phyloP scores from a whole-genome alignment of 345 rosid species.

The Gossypium rotundifolium region DNA sequence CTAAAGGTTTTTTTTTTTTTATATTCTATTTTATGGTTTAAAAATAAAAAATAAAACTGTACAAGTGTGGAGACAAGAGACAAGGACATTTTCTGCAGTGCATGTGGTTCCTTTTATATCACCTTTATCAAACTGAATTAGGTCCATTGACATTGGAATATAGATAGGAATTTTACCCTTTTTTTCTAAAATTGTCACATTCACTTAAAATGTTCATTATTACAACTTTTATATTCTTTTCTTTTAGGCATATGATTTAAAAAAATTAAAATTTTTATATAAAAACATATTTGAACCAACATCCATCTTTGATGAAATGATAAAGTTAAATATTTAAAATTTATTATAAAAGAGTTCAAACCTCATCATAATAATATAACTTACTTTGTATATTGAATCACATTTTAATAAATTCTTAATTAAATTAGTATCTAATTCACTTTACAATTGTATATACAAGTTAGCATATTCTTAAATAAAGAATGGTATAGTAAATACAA shows the following conservation, averaged over 20 bases:
- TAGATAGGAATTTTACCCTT: background rate
- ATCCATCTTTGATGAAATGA: too few species aligned
- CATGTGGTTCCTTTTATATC: background rate
- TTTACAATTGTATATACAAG: too few species aligned
- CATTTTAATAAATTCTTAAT: too few species aligned
- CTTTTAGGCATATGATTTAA: too few species aligned
- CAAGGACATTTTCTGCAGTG: background rate
- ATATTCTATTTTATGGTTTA: background rate
- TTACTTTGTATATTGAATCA: too few species aligned
- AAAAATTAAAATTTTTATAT: too few species aligned
- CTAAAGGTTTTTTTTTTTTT: background rate
- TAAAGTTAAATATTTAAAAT: too few species aligned
- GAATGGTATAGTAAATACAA: background rate
- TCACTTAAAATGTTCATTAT: background rate
- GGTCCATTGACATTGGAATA: background rate
- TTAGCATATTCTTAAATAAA: background rate
- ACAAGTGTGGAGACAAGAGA: background rate
- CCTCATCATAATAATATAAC: too few species aligned
- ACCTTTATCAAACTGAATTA: background rate
- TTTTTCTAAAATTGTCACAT: background rate
- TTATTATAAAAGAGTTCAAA: too few species aligned
- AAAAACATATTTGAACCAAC: too few species aligned
- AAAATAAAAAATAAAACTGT: background rate
- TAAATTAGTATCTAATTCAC: rapidly evolving
- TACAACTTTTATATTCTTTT: too few species aligned